A percentile compares a stretch with the other conserved stretches of the same genome.
These are phyloP conservation scores for Globisporangium uncinulatum DNA, from an alignment of 352 stramenopile species.

Conservation along the genomic window DNA sequence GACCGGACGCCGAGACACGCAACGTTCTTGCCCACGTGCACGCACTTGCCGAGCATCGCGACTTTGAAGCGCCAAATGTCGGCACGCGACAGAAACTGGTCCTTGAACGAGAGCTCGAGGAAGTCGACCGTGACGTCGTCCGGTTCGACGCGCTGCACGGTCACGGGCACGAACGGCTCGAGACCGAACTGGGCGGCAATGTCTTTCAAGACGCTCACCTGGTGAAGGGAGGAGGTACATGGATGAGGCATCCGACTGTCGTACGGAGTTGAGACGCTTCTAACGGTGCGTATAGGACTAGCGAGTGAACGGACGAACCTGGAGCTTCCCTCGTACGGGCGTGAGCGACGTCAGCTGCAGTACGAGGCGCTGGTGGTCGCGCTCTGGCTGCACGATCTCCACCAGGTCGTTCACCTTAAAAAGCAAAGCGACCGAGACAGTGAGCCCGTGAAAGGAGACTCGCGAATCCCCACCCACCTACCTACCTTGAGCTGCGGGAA, in stretches of 20 bases:
- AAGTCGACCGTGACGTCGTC: slow-evolving; percentile 77
- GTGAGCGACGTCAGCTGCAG: slow-evolving; percentile 41
- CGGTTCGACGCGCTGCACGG: slow-evolving; percentile 76
- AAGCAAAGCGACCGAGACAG: no score
- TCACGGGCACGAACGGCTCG: slow-evolving; percentile 71
- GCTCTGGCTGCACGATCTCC: slow-evolving; percentile 73
- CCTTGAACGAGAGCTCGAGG: slow-evolving; percentile 87
- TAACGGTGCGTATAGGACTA: slow-evolving; percentile 16
- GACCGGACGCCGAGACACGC: slow-evolving; percentile 64
- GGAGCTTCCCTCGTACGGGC: slow-evolving; percentile 36
- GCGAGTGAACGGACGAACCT: slow-evolving; percentile 18
- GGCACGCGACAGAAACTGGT: slow-evolving; percentile 90
- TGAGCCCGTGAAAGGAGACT: no score
- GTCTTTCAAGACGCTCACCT: slow-evolving; percentile 82
- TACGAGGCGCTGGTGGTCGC: slow-evolving; percentile 52
- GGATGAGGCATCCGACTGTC: no score
- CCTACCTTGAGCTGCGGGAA: no score
- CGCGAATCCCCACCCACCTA: no score
- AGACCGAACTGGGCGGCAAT: slow-evolving; percentile 67
- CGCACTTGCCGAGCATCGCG: slow-evolving; percentile 52
- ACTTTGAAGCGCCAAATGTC: slow-evolving; percentile 87
- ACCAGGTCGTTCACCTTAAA: slow-evolving; percentile 72
- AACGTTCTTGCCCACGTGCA: slow-evolving; percentile 78
- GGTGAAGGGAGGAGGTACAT: no score
- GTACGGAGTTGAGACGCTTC: no score